phyloP scores from a whole-genome alignment of 2,329 filamentous ascomycete species.

The Pyrenophora seminiperda region DNA sequence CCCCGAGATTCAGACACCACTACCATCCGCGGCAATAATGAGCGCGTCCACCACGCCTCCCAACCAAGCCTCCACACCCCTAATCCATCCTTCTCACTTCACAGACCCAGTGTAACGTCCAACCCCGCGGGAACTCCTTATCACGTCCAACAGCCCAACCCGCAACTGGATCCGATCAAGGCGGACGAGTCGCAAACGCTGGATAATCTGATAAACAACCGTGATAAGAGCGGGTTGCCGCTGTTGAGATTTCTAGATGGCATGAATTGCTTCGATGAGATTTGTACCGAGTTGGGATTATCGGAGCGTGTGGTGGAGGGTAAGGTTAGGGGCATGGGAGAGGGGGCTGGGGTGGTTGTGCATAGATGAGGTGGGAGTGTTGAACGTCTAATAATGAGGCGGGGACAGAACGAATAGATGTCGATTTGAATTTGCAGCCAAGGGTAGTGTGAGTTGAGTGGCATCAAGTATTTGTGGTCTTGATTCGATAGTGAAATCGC shows the following conservation, averaged over 20 bases:
- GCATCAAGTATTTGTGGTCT: too few species aligned
- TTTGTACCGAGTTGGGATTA: constrained; percentile 75
- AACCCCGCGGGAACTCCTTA: constrained; percentile 16
- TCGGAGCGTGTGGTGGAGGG: constrained; percentile 73
- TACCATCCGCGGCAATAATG: constrained; percentile 23
- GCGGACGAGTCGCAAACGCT: constrained; percentile 19
- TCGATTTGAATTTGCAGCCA: too few species aligned
- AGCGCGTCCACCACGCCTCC: constrained; percentile 12
- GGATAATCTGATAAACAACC: constrained; percentile 20
- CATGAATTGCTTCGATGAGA: constrained; percentile 78
- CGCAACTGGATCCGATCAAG: constrained; percentile 8
- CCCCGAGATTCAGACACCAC: constrained; percentile 27
- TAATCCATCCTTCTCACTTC: constrained; percentile 25
- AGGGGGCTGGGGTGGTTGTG: constrained; percentile 39
- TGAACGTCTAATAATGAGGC: too few species aligned
- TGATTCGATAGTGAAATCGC: too few species aligned
- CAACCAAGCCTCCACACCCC: constrained; percentile 16
- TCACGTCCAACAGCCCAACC: constrained; percentile 5
- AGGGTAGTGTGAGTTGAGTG: too few species aligned
- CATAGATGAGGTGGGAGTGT: constrained; percentile 19
- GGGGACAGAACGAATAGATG: too few species aligned
- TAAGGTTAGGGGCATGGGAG: constrained; percentile 60
- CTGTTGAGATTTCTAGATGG: constrained; percentile 75
- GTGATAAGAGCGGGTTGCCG: constrained; percentile 43
- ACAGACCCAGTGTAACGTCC: constrained; percentile 26